These are phyloP conservation scores for Iris pallida DNA, from an alignment of 116 monocot genomes.

Conservation along the genomic window DNA sequence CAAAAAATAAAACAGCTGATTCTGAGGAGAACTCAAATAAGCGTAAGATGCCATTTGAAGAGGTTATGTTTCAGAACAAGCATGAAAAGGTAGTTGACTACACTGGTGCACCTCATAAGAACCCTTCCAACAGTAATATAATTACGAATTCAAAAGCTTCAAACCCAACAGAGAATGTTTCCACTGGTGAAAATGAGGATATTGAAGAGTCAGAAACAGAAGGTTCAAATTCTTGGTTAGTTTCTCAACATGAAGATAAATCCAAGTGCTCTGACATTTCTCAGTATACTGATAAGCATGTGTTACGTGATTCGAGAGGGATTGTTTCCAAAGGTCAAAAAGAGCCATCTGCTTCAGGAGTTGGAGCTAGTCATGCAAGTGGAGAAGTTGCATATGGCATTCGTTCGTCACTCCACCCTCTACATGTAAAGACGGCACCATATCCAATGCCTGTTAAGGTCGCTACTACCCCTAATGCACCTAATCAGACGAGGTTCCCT, in stretches of 20 bases:
- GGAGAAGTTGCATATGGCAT: conserved; percentile 42
- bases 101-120: conserved; percentile 25
- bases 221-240: conserved; percentile 64
- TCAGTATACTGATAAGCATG: conserved; percentile 30
- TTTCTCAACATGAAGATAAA: conserved; percentile 41
- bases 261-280: conserved; percentile 28
- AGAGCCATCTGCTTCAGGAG: conserved; percentile 17
- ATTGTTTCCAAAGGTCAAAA: conserved; percentile 24
- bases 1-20: conserved; percentile 31
- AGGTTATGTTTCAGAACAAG: conserved; percentile 49
- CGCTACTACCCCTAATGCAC: conserved; percentile 19
- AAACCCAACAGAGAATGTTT: conserved; percentile 49
- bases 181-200: conserved; percentile 57
- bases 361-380: conserved; percentile 27
- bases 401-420: conserved; percentile 45
- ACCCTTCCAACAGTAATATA: conserved; percentile 17
- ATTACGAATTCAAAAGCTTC: conserved; percentile 42
- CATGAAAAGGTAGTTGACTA: conserved; percentile 26
- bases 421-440: conserved; percentile 26
- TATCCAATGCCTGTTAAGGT: conserved; percentile 24
- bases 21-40: conserved; percentile 40
- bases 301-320: conserved; percentile 14
- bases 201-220: conserved; percentile 76
- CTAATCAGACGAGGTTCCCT: conserved; percentile 27
- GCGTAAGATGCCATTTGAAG: conserved; percentile 59